A percentile compares a stretch with the other conserved stretches of the same genome.
Evolutionary conservation across 257 asterid genomes (phyloP).

Genomic region (Nicotiana tabacum): DNA sequence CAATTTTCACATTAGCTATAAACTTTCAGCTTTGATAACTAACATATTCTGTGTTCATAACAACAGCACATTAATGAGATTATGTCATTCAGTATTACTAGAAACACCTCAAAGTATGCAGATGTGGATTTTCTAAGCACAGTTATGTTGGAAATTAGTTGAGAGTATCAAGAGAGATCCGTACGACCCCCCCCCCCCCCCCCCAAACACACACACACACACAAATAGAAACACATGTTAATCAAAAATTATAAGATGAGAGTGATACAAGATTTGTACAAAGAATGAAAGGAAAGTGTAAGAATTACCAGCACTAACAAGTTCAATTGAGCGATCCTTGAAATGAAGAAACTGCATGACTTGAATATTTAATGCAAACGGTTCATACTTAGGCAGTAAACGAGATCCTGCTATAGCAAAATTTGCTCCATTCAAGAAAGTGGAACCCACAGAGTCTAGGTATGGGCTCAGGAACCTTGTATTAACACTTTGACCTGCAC

Average conservation of each 20-base stretch:
- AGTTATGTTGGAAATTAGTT: not conserved
- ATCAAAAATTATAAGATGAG: not conserved
- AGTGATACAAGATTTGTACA: not conserved
- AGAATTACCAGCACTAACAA: constrained; percentile 46
- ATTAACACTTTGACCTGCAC: constrained; percentile 68
- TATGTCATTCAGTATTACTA: not conserved
- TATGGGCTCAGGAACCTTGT: constrained; percentile 63
- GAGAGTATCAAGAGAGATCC: not conserved
- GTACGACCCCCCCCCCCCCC: not conserved
- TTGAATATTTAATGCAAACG: constrained; percentile 70
- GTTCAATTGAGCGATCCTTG: constrained; percentile 60
- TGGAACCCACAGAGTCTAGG: constrained; percentile 61
- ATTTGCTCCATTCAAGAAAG: constrained; percentile 72
- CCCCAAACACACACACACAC: too few species aligned
- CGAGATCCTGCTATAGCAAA: constrained; percentile 78
- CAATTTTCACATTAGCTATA: not conserved
- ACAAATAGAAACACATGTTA: too few species aligned
- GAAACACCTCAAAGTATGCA: not conserved
- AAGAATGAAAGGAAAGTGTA: not conserved
- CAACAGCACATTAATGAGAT: not conserved
- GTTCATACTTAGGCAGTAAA: constrained; percentile 53
- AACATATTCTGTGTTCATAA: not conserved
- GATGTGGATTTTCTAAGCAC: not conserved
- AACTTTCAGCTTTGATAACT: not conserved
- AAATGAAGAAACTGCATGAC: constrained; percentile 73